Base-by-base conservation (phyloP, 1,284 basidiomycete species). In the Ceratorhiza oryzae-sativae region DNA sequence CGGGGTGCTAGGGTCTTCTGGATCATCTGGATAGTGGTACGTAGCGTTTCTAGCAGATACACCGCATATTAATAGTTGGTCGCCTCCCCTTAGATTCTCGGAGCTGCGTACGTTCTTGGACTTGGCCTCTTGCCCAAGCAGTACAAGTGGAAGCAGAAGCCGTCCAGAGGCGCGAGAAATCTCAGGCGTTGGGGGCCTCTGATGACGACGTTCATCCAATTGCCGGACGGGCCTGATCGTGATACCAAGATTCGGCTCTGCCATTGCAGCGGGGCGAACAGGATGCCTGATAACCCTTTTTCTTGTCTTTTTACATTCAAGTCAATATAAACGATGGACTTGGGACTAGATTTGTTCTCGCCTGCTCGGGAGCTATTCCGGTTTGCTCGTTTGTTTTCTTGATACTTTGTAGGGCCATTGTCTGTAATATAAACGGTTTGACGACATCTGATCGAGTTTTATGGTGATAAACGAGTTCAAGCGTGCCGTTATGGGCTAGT, bases 21-120 rank as follows among this genome's bases (percentile, higher is more conserved):
- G 75, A 61, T 67, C 8, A 49, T 72, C 42, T 73, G 72, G 73
- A 46, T 70, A 67, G 71, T 34, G 60, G 68, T 72, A 48, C 68
- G 58, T 72, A 45, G 74, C 48, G n/a, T 71, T 75, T 25, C 51
- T 36, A 25, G 23, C 13, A 18, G 23, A 18, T 45, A 3, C n/a
- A 20, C 18, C 39, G 27, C 36, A 27, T 39, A 67, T 25, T 58
- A 56, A 48, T 42, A 25, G 30, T 42, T 42, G 4, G 13, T 25
- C 25, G 27, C 25, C 13, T 42, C 15, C n/a, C 6, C 56, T 58
- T 3, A 73, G 73, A 46, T 73, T 45, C 56, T 73, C 20, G 60
- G 70, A 18, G 53, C 51, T 23, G 55, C 63, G 1, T 73, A 73
- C 32, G 55, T 61, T 41, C 42, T 55, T 49, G 73, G 73, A 13